A percentile compares a stretch with the other conserved stretches of the same genome.
phyloP scores from a whole-genome alignment of 345 rosid genomes.

The Theobroma cacao region DNA sequence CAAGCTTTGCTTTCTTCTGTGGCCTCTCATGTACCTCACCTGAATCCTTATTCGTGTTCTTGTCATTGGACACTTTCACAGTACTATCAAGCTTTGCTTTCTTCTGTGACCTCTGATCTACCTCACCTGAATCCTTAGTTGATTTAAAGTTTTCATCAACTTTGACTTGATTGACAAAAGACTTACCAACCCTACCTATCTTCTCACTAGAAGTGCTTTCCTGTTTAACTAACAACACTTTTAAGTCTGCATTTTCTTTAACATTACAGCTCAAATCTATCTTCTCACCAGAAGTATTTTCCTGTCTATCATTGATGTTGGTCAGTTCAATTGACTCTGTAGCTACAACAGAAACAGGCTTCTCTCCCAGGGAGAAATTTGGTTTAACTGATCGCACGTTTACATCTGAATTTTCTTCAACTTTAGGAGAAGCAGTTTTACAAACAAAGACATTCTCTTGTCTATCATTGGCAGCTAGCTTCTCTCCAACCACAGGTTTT shows the following conservation, averaged over 20 bases:
- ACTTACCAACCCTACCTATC: conserved; percentile 21
- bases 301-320: conserved; percentile 5
- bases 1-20: conserved; percentile 50
- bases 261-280: not conserved
- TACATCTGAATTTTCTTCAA: conserved; percentile 18
- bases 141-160: conserved; percentile 31
- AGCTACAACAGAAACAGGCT: conserved; percentile 12
- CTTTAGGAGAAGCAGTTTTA: conserved; percentile 4
- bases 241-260: conserved; percentile 20
- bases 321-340: not conserved
- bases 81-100: conserved; percentile 44
- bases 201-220: conserved; percentile 14
- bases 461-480: not conserved
- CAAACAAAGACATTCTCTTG: conserved; percentile 16
- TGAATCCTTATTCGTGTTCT: conserved; percentile 27
- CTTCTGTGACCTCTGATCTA: conserved; percentile 46
- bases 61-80: conserved; percentile 23
- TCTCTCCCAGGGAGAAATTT: conserved; percentile 21
- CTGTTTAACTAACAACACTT: conserved; percentile 17
- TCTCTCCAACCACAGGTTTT: conserved; percentile 9
- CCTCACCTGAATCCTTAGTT: conserved; percentile 27
- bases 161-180: conserved; percentile 14
- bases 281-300: not conserved
- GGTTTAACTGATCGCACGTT: conserved; percentile 15
- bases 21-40: conserved; percentile 40